A percentile compares a stretch with the other conserved stretches of the same genome.
phyloP scores from a whole-genome alignment of 2,329 filamentous ascomycete species.

The Epichloe festucae region DNA sequence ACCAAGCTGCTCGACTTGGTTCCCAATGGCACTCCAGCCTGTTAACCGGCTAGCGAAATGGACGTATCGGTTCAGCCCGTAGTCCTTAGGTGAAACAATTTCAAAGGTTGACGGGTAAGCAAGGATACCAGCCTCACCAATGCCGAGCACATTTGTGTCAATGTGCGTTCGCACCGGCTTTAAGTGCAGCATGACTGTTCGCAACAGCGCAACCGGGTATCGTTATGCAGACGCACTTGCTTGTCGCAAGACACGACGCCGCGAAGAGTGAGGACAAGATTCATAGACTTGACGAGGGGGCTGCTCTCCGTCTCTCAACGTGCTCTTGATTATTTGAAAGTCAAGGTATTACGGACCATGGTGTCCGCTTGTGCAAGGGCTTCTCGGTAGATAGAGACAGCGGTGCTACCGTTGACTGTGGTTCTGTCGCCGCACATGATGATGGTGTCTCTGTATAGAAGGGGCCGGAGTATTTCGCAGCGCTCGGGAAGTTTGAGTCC shows the following conservation, averaged over 20 bases:
- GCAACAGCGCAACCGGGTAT: conserved; percentile 46
- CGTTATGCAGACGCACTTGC: conserved; percentile 53
- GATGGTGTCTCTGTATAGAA: neutral
- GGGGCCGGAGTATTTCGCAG: too few species aligned
- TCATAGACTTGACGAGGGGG: conserved; percentile 75
- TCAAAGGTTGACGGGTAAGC: conserved; percentile 31
- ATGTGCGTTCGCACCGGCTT: conserved; percentile 64
- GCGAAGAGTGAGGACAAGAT: conserved; percentile 70
- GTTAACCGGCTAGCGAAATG: conserved; percentile 36
- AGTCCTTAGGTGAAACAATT: conserved; percentile 72
- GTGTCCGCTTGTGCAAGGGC: neutral
- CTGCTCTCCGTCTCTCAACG: too few species aligned
- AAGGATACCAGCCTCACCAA: conserved; percentile 5
- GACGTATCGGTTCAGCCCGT: conserved; percentile 7
- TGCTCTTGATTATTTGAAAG: too few species aligned
- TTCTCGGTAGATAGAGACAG: neutral
- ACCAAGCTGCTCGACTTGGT: conserved; percentile 70
- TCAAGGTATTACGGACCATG: too few species aligned
- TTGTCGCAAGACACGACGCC: conserved; percentile 50
- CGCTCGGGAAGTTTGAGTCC: neutral
- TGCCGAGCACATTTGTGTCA: conserved; percentile 6
- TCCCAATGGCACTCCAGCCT: conserved; percentile 94
- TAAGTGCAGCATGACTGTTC: conserved; percentile 75
- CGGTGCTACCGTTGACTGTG: neutral
- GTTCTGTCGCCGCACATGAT: conserved; percentile 2